These are phyloP conservation scores for Penicillium sp. DNA, from an alignment of 2,329 filamentous ascomycete species.

Conservation along the genomic window DNA sequence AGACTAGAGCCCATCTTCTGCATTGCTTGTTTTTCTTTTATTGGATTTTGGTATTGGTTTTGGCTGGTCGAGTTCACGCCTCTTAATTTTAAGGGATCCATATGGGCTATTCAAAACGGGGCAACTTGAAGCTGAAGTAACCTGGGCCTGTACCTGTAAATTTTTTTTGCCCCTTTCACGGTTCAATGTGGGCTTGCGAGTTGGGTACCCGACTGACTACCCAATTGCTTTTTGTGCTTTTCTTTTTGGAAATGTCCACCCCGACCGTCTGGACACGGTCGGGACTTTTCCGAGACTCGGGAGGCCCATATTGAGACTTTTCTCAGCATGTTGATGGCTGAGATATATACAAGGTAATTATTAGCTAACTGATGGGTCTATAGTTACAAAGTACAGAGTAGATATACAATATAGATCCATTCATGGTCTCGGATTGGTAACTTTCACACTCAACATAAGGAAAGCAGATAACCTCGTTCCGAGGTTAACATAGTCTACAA, in stretches of 20 bases:
- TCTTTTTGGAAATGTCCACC: not conserved
- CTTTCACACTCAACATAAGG: not conserved
- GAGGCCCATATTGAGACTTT: not conserved
- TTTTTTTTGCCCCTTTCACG: not conserved
- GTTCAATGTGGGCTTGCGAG: not conserved
- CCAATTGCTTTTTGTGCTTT: not conserved
- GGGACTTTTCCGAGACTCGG: not conserved
- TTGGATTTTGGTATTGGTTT: not conserved
- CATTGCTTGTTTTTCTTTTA: constrained; percentile 8
- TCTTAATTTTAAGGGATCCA: constrained; percentile 3
- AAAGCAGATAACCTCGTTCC: not conserved
- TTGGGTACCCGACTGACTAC: constrained; percentile 1
- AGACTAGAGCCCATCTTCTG: constrained; percentile 6
- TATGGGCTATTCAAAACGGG: not conserved
- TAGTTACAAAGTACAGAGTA: not conserved
- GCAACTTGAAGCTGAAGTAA: not conserved
- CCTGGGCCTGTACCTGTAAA: not conserved
- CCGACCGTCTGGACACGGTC: not conserved
- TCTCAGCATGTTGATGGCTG: not conserved
- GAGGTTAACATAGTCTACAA: not conserved
- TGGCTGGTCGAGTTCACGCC: not conserved
- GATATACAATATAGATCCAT: not conserved
- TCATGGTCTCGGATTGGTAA: not conserved
- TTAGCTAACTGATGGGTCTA: not conserved
- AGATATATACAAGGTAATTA: not conserved